Base-by-base conservation (phyloP, 768 basidiomycete species). In the Psilocybe sp. region DNA sequence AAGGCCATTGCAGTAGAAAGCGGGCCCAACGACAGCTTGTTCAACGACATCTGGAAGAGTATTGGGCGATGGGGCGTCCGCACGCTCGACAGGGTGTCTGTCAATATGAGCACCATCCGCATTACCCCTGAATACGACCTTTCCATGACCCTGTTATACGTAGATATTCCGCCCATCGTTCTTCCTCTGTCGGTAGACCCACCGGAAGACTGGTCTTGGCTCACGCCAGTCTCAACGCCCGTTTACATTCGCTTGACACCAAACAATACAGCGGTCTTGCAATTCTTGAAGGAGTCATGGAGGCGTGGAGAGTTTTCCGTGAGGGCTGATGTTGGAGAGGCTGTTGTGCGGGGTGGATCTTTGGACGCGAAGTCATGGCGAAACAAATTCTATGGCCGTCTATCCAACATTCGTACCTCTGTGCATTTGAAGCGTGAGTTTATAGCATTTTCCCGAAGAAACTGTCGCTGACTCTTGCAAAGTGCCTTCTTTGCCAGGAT, bases 41-140 rank as follows among this genome's bases (percentile, higher is more conserved):
- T 82, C 40, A 53, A 60, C n/a, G 66, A 65, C 40, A 50, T 81
- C 28, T 86, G 84, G 83, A 89, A 85, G 65, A 69, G 77, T 1
- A 50, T 89, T 14, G 89, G 87, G 2, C 74, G 85, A 32, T 84
- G 86, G 77, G 80, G 85, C 5, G 75, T 91, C 28, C 71, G 72
- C 32, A 66, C 62, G 11, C 57, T 92, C 46, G 78, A 80, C 53
- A 71, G 66, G 12, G 78, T 87, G 11, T 76, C 87, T 4, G 73
- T 86, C 37, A 68, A 75, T 47, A 65, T 85, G 46, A 76, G 73
- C 40, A 75, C 73, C 2, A 72, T 87, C 51, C 61, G 70, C 28
- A 60, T 90, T 2, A 65, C 71, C 19, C 74, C 82, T 5, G 64
- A 74, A 40, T 55, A 71, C 43, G 66, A 78, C 42, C 63, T 68